Conservation (phyloP, 1,139 yeast genomes). For the Lodderomyces parapsilosis region DNA sequence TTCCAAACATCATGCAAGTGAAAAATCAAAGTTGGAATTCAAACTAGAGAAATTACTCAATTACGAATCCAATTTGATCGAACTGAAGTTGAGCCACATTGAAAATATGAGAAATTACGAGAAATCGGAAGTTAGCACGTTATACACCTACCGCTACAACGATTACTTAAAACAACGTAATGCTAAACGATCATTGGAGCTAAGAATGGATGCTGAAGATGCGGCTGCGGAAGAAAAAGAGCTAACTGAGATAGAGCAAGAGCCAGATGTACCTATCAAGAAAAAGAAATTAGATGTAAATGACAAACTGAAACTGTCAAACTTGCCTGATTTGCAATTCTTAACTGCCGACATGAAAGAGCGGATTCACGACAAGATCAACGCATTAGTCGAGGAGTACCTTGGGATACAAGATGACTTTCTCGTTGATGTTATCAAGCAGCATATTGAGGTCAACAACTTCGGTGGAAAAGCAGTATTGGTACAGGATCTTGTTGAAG, state of each 20-base stretch:
- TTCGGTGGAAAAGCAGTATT: constrained; percentile 29
- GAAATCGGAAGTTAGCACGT: constrained; percentile 7
- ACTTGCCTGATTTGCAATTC: constrained; percentile 14
- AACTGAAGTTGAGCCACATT: constrained; percentile 34
- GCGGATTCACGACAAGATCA: constrained; percentile 32
- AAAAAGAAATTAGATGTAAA: background rate
- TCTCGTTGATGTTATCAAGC: constrained; percentile 42
- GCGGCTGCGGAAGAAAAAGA: constrained; percentile 2
- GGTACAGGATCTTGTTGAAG: constrained; percentile 47
- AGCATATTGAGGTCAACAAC: constrained; percentile 32
- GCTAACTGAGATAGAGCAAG: background rate
- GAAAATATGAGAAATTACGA: constrained; percentile 29
- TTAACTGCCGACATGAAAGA: constrained; percentile 8
- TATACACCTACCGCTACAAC: constrained; percentile 36
- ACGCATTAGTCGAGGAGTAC: constrained; percentile 46
- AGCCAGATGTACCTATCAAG: constrained; percentile 7
- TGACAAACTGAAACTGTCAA: constrained; percentile 9
- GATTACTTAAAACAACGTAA: constrained; percentile 38
- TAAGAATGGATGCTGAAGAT: constrained; percentile 6
- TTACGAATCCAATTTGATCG: constrained; percentile 36
- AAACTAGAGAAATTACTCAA: constrained; percentile 19
- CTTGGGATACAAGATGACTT: constrained; percentile 54
- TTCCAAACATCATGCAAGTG: constrained; percentile 19
- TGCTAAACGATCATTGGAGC: constrained; percentile 29
- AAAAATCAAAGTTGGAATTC: constrained; percentile 17